A percentile compares a stretch with the other conserved stretches of the same genome.
phyloP scores from a whole-genome alignment of 2,329 filamentous ascomycete genomes.

The Pezicula neosporulosa region DNA sequence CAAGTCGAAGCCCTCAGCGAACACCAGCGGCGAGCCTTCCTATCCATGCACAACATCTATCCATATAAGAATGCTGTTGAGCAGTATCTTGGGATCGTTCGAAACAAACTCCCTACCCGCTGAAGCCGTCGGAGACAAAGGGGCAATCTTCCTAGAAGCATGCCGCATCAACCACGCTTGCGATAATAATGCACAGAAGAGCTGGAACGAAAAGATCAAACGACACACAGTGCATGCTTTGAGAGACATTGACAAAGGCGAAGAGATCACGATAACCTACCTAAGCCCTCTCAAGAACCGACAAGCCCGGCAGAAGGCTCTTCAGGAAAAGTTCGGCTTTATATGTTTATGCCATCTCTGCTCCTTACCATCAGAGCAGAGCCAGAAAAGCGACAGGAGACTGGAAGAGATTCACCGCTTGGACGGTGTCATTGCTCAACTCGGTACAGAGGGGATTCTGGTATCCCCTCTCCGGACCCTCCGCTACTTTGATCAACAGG shows the following conservation, averaged over 20 bases:
- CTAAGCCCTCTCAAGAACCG: conserved; percentile 19
- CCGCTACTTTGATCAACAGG: conserved; percentile 19
- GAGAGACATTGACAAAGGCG: conserved; percentile 29
- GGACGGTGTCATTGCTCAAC: conserved; percentile 21
- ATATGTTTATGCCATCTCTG: conserved; percentile 32
- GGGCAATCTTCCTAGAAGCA: conserved; percentile 31
- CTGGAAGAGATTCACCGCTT: conserved; percentile 19
- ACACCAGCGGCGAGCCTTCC: conserved; percentile 9
- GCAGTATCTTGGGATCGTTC: conserved; percentile 12
- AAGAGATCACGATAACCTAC: conserved; percentile 35
- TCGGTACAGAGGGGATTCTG: conserved; percentile 5
- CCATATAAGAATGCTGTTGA: not conserved
- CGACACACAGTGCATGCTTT: conserved; percentile 30
- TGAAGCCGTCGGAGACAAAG: conserved; percentile 21
- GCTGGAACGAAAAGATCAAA: conserved; percentile 30
- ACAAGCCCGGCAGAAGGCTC: conserved; percentile 19
- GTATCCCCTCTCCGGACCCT: conserved; percentile 9
- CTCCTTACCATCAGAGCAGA: conserved; percentile 29
- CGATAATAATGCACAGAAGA: conserved; percentile 31
- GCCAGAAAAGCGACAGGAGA: conserved; percentile 27
- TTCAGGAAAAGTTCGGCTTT: conserved; percentile 30
- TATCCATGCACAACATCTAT: conserved; percentile 11
- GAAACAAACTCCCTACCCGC: conserved; percentile 12
- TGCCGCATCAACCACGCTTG: conserved; percentile 35
- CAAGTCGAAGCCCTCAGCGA: conserved; percentile 9